Base-by-base conservation (phyloP, 2,329 filamentous ascomycete genomes). In the Cadophora gregata region DNA sequence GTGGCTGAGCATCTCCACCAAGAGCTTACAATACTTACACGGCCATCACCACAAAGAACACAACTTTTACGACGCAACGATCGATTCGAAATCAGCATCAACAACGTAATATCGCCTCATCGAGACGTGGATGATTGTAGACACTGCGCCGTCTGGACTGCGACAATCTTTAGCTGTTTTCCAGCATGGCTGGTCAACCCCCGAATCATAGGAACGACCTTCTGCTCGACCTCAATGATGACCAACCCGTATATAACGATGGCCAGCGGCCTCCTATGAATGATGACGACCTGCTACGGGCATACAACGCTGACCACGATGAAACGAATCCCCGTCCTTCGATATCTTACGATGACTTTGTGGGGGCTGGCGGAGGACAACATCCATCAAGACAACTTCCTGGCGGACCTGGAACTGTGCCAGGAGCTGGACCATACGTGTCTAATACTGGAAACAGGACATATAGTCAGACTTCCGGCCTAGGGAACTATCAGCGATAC, bases 331-430 rank as follows among this genome's bases (percentile, higher is more conserved):
- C 88, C 65, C 91, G 95, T 72, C 92, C 93, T 62, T 97, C 94
- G 29, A 89, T 95, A 62, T 97, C 93, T 66, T 97, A 97, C 80
- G 95, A 97, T 83, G 91, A 96, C 75, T 98, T 97, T 78, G 90
- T 98, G 69, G 95, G 95, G 70, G 88, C 84, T 31, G 82, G 82
- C 70, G 83, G 82, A 68, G 81, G 84, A 67, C 79, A 83, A 62
- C 82, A 85, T 59, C 78, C 83, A 25, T 78, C 79, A 63, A 81
- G 80, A 71, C 79, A 82, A 66, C 75, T 72, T 66, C 76, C 74
- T 60, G 76, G 69, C 67, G 77, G 74, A 25, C 74, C 76, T 60
- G 75, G 73, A 48, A 71, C 73, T 66, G 64, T 73, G 12, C 64
- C 74, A 42, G 65, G 48, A 61, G 65, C 65, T 56, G 72, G 70